Conservation (phyloP, 163 green algal genomes). For the Scenedesmus sp. region DNA sequence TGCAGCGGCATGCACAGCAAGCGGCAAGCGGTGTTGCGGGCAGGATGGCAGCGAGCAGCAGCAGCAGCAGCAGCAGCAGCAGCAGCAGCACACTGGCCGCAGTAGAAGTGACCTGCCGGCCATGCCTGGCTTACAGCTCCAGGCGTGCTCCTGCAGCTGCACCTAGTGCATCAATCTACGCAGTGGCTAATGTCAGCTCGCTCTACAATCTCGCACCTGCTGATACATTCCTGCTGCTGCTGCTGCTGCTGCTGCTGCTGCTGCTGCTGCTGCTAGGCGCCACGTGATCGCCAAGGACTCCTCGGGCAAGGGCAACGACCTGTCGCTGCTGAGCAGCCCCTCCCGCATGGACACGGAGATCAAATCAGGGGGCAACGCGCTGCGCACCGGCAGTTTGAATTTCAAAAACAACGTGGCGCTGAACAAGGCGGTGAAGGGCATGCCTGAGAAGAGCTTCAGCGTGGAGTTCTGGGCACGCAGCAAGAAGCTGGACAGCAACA, state of each 20-base stretch:
- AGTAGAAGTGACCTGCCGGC: background rate
- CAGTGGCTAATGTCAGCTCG: background rate
- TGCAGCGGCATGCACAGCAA: background rate
- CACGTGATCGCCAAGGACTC: constrained; percentile 74
- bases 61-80: too few relatives aligned
- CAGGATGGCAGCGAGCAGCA: background rate
- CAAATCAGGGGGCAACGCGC: constrained; percentile 19
- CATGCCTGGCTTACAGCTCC: background rate
- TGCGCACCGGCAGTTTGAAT: constrained; percentile 61
- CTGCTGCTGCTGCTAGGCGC: constrained; percentile 18
- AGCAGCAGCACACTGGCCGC: background rate
- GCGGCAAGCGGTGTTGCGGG: background rate
- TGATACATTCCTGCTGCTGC: background rate
- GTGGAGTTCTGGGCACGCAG: constrained; percentile 87
- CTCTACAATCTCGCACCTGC: background rate
- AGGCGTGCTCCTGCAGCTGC: too few relatives aligned
- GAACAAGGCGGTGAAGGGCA: constrained; percentile 63
- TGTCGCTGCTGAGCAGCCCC: constrained; percentile 74
- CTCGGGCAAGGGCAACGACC: constrained; percentile 82
- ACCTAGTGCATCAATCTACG: too few relatives aligned
- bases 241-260: background rate
- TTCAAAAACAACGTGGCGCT: constrained; percentile 91
- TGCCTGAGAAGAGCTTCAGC: constrained; percentile 72
- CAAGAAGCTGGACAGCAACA: constrained; percentile 22
- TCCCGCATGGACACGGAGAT: constrained; percentile 44